Evolutionary conservation across 176 grass and related monocot species (phyloP).

Genomic region (Metroxylon sagu): DNA sequence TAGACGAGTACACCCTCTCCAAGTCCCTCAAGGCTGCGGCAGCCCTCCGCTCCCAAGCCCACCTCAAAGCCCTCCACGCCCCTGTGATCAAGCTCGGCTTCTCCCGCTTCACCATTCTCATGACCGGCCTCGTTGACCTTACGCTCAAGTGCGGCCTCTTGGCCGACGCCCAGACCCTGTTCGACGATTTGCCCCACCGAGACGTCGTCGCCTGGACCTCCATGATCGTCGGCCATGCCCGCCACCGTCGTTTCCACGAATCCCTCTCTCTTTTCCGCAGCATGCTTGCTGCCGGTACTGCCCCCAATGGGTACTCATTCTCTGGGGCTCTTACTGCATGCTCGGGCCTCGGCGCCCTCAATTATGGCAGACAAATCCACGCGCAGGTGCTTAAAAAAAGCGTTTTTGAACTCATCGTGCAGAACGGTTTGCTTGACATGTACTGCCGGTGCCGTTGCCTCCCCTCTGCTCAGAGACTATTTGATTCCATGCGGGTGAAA

Average conservation of each 20-base stretch:
- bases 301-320: constrained; percentile 39
- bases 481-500: constrained; percentile 26
- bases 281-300: constrained; percentile 13
- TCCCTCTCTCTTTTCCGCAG: constrained; percentile 17
- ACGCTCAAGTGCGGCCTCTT: constrained; percentile 28
- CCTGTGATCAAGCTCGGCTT: too few species aligned
- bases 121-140: constrained; percentile 22
- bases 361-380: constrained; percentile 43
- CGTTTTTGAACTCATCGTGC: constrained; percentile 19
- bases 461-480: constrained; percentile 18
- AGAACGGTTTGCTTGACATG: constrained; percentile 52
- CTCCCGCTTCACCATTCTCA: too few species aligned
- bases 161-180: constrained; percentile 21
- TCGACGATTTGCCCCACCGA: constrained; percentile 38
- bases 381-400: constrained; percentile 31
- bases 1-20: too few species aligned
- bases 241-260: constrained; percentile 14
- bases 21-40: too few species aligned
- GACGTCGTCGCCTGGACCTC: constrained; percentile 61
- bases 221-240: constrained; percentile 42
- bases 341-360: constrained; percentile 11
- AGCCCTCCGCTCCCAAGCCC: too few species aligned
- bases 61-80: too few species aligned
- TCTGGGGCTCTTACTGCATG: constrained; percentile 38
- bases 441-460: constrained; percentile 29